Percentiles rank a stretch among this genome's conserved stretches.
These are phyloP conservation scores for Lentinula guzmanii DNA, from an alignment of 768 basidiomycete genomes.

Conservation along the genomic window DNA sequence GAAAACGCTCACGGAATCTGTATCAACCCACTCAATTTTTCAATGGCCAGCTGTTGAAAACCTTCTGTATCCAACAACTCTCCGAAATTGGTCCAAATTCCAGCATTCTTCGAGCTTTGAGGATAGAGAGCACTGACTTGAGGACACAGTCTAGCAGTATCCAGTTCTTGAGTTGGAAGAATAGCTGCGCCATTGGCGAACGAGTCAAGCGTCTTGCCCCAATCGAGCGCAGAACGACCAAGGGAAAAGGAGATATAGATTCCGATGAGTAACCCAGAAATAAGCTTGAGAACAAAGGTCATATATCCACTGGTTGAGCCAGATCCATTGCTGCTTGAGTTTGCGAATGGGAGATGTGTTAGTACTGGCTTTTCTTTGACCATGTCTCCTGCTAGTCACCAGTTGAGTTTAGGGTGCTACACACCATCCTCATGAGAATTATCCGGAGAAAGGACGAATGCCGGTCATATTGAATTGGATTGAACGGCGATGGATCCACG, in stretches of 20 bases:
- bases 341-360: neutral
- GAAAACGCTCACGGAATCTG: slow-evolving; percentile 27
- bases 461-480: too few species aligned
- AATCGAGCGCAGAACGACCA: neutral
- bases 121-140: slow-evolving; percentile 27
- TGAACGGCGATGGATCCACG: too few species aligned
- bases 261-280: neutral
- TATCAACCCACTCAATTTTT: slow-evolving; percentile 34
- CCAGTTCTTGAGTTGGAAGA: neutral
- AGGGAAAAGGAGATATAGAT: neutral
- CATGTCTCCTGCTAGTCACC: neutral
- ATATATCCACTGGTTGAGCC: neutral
- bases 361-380: neutral
- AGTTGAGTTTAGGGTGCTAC: neutral
- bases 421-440: too few species aligned
- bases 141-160: slow-evolving; percentile 18
- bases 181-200: neutral
- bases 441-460: too few species aligned
- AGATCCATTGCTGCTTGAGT: too few species aligned
- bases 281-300: neutral
- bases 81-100: slow-evolving; percentile 25
- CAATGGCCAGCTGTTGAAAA: slow-evolving; percentile 27
- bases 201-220: neutral
- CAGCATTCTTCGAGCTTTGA: slow-evolving; percentile 19
- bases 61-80: slow-evolving; percentile 23